phyloP scores from a whole-genome alignment of 148 eudicot genomes.

The Heliamphora exappendiculata region DNA sequence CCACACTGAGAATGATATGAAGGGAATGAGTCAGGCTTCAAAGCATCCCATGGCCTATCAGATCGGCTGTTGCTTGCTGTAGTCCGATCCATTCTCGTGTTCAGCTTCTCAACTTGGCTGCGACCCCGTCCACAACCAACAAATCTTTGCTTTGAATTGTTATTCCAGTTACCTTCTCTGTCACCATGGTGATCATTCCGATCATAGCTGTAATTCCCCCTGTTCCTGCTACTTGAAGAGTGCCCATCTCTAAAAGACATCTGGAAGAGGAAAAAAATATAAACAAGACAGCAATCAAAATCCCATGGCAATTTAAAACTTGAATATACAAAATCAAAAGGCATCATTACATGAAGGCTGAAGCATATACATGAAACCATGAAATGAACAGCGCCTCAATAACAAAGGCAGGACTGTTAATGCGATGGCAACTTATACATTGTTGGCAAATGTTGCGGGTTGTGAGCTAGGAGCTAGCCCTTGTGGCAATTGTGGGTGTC shows the following conservation, averaged over 20 bases:
- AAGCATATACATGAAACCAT: background rate
- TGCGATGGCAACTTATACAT: background rate
- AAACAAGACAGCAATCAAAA: background rate
- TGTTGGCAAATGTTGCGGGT: background rate
- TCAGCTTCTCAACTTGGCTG: slow-evolving; percentile 34
- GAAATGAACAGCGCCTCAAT: background rate
- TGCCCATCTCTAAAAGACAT: slow-evolving; percentile 27
- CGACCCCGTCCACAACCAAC: slow-evolving; percentile 34
- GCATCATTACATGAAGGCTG: background rate
- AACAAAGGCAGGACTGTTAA: background rate
- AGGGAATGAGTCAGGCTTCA: slow-evolving; percentile 16
- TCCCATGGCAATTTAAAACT: background rate
- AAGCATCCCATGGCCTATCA: slow-evolving; percentile 27
- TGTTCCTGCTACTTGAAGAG: slow-evolving; percentile 29
- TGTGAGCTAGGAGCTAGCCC: background rate
- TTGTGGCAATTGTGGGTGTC: background rate
- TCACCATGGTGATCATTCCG: slow-evolving; percentile 37
- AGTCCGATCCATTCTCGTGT: slow-evolving; percentile 30
- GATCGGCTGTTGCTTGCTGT: slow-evolving; percentile 20
- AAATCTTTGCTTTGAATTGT: slow-evolving; percentile 31
- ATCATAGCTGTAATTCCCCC: slow-evolving; percentile 30
- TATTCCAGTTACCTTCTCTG: slow-evolving; percentile 34
- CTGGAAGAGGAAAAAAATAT: slow-evolving; percentile 14
- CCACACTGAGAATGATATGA: slow-evolving; percentile 15
- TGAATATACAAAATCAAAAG: background rate